A percentile compares a stretch with the other conserved stretches of the same genome.
These are phyloP conservation scores for Saxispiralis lemnorum DNA, from an alignment of 495 filamentous ascomycete genomes.

Conservation along the genomic window DNA sequence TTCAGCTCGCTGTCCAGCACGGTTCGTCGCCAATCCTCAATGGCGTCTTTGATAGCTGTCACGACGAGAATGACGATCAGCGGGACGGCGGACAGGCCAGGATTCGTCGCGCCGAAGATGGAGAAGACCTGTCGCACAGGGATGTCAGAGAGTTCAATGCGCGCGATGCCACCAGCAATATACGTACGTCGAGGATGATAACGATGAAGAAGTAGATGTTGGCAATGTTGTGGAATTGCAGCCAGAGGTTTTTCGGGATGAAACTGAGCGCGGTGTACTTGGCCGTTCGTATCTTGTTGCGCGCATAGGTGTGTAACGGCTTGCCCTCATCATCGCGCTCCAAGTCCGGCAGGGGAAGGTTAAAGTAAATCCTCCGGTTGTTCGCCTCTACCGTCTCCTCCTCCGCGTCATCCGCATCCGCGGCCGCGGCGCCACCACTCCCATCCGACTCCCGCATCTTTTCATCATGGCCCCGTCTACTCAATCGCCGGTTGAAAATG, in stretches of 20 bases:
- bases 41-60: slow-evolving; percentile 87
- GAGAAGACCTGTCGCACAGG: slow-evolving; percentile 58
- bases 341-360: slow-evolving; percentile 58
- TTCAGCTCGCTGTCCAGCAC: slow-evolving; percentile 87
- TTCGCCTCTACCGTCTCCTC: neutral
- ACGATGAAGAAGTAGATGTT: slow-evolving; percentile 97
- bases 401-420: slow-evolving; percentile 26
- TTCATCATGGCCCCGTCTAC: slow-evolving; percentile 42
- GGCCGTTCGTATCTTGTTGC: slow-evolving; percentile 95
- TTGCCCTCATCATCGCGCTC: slow-evolving; percentile 70
- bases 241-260: slow-evolving; percentile 90
- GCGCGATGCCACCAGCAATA: neutral
- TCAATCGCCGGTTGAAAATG: slow-evolving; percentile 61
- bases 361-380: slow-evolving; percentile 60
- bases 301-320: slow-evolving; percentile 47
- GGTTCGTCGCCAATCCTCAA: slow-evolving; percentile 91
- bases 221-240: slow-evolving; percentile 96
- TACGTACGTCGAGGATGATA: slow-evolving; percentile 78
- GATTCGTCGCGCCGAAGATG: slow-evolving; percentile 85
- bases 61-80: slow-evolving; percentile 87
- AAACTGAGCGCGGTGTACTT: slow-evolving; percentile 95
- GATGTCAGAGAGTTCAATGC: neutral
- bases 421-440: slow-evolving; percentile 29
- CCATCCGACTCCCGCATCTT: slow-evolving; percentile 52
- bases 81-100: slow-evolving; percentile 76